Evolutionary conservation across 768 basidiomycete species (phyloP), one percentile per base, ranked within the genome.

Genomic region (Scleroderma bovista): DNA sequence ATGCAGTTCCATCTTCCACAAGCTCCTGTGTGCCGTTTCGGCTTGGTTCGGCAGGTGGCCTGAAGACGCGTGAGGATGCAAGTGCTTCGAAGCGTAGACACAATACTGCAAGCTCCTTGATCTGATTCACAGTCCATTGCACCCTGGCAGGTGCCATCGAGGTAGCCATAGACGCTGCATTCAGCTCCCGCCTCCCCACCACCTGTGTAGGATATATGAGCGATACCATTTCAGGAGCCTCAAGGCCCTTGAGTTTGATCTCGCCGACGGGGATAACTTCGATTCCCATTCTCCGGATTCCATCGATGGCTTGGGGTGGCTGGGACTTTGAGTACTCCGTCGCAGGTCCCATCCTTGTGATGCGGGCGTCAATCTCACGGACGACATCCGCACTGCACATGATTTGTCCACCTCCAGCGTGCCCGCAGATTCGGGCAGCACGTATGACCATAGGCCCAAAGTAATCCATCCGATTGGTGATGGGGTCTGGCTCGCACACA

Each of bases 381-480:
- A 93, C 75, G 56, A 94, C 84, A 50, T 96, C 93, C 3, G 83
- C 78, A 60, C 89, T 93, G 60, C 89, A 86, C 80, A 88, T 86
- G 62, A 98, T 90, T 66, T 98, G 92, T 0, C 96, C 96, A 7
- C 96, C 96, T 9, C 82, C 81, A 1, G 96, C 93, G 50, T 74
- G 79, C 19, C 84, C 82, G 52, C 75, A 80, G 59, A 99, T 89
- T 36, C 95, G 80, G 6, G 95, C 83, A 0, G 94, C 78, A 29
- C 93, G 88, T 67, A 97, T 98, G 57, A 95, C 92, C 81, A 96
- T 91, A 1, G 93, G 86, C 0, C 94, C 94, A 59, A 95, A 90
- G 69, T 98, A 98, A 66, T 98, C 95, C 96, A 99, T 98, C 40
- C 96, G 86, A 51, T 83, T 74, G 4, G 93, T 95, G 62, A 92